phyloP scores from a whole-genome alignment of 768 basidiomycete genomes.

The Lentinula sp. region DNA sequence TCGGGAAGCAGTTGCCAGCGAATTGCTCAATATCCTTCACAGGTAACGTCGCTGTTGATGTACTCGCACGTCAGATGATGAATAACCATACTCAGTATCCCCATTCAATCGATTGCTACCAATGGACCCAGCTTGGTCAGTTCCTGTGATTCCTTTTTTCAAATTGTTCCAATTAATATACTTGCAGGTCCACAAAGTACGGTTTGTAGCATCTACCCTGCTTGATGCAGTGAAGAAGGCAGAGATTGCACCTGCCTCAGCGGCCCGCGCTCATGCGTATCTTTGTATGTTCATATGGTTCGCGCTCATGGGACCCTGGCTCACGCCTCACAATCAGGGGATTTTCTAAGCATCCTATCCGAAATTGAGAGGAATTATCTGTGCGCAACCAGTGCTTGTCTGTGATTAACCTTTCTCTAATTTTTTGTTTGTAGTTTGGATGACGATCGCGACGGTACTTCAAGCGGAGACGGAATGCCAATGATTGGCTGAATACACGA shows the following conservation, averaged over 20 bases:
- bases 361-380: constrained; percentile 91
- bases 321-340: constrained; percentile 46
- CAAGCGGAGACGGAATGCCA: constrained; percentile 50
- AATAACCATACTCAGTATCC: constrained; percentile 50
- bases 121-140: constrained; percentile 76
- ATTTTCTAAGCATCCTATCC: constrained; percentile 85
- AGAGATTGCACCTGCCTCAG: constrained; percentile 73
- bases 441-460: constrained; percentile 62
- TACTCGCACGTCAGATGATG: constrained; percentile 2
- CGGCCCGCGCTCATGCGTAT: constrained; percentile 82
- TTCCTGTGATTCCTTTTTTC: background rate
- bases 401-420: constrained; percentile 4
- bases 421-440: constrained; percentile 41
- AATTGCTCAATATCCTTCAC: constrained; percentile 81
- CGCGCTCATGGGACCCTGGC: background rate
- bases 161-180: background rate
- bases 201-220: constrained; percentile 87
- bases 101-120: constrained; percentile 88
- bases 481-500: constrained; percentile 10
- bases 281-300: constrained; percentile 51
- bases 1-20: constrained; percentile 80
- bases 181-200: constrained; percentile 80
- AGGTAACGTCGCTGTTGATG: constrained; percentile 33
- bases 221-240: constrained; percentile 80
- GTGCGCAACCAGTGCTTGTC: constrained; percentile 32